Conservation (phyloP, 192 early-diverging fungal species). For the Diversispora epigaea region DNA sequence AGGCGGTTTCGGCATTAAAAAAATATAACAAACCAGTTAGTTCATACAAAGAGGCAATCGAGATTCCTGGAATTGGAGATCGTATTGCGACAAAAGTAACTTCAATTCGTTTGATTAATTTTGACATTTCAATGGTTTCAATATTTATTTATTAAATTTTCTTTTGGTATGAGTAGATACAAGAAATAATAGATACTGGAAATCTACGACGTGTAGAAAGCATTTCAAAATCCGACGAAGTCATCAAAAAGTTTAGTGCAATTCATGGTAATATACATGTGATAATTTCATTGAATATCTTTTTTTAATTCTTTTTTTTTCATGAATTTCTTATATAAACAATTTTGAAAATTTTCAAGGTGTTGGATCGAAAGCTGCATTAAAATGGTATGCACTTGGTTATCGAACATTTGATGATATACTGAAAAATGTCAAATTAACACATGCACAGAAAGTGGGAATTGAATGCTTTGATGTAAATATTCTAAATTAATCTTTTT, state of each 20-base stretch:
- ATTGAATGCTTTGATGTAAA: constrained; percentile 5
- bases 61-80: neutral
- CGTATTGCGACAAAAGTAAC: constrained; percentile 3
- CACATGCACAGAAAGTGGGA: neutral
- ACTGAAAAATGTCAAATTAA: constrained; percentile 3
- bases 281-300: neutral
- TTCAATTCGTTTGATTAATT: neutral
- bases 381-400: constrained; percentile 16
- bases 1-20: constrained; percentile 1
- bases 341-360: neutral
- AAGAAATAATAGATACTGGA: constrained; percentile 11
- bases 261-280: neutral
- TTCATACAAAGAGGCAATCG: constrained; percentile 7
- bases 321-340: neutral
- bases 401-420: constrained; percentile 8
- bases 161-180: neutral
- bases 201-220: neutral
- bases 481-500: too few species aligned
- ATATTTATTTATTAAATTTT: neutral
- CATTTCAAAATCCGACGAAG: neutral
- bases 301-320: neutral
- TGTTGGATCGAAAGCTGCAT: neutral
- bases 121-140: neutral
- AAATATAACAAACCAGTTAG: constrained; percentile 1
- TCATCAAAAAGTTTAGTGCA: constrained; percentile 10